These are phyloP conservation scores for Jamesozyma spencerorum DNA, from an alignment of 805 yeast species.

Conservation along the genomic window DNA sequence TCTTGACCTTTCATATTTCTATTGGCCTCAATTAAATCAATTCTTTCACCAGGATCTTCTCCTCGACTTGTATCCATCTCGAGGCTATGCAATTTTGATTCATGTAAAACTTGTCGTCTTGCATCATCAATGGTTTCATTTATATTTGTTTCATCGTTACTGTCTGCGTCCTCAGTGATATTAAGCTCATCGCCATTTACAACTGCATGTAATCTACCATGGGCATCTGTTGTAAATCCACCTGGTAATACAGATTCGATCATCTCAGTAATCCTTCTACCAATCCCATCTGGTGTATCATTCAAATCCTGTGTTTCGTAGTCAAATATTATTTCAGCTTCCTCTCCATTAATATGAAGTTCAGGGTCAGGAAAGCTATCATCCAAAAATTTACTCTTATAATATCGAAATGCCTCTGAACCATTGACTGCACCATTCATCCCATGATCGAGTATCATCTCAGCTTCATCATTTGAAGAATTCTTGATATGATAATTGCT, in stretches of 20 bases:
- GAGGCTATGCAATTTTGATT: no score
- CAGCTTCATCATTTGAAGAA: neutral
- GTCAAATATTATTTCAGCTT: slow-evolving; percentile 27
- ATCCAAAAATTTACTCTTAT: slow-evolving; percentile 5
- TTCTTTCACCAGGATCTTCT: slow-evolving; percentile 3
- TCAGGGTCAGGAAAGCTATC: slow-evolving; percentile 19
- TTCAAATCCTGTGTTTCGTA: slow-evolving; percentile 21
- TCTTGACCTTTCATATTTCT: neutral
- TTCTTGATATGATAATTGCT: slow-evolving; percentile 10
- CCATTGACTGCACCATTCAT: neutral
- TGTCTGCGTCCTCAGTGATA: slow-evolving; percentile 13
- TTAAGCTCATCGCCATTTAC: slow-evolving; percentile 20
- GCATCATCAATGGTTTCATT: neutral
- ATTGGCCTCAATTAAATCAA: neutral
- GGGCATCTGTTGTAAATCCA: slow-evolving; percentile 21
- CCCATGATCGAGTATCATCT: neutral
- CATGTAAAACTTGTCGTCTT: neutral
- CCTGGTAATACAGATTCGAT: slow-evolving; percentile 25
- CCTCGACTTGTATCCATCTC: slow-evolving; percentile 1
- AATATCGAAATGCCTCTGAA: no score
- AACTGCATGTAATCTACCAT: slow-evolving; percentile 22
- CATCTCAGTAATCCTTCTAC: slow-evolving; percentile 24
- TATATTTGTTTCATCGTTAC: neutral
- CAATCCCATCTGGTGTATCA: slow-evolving; percentile 21
- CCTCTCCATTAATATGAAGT: slow-evolving; percentile 20